Conservation (phyloP, 495 filamentous ascomycete genomes). For the Xylaria grammica region DNA sequence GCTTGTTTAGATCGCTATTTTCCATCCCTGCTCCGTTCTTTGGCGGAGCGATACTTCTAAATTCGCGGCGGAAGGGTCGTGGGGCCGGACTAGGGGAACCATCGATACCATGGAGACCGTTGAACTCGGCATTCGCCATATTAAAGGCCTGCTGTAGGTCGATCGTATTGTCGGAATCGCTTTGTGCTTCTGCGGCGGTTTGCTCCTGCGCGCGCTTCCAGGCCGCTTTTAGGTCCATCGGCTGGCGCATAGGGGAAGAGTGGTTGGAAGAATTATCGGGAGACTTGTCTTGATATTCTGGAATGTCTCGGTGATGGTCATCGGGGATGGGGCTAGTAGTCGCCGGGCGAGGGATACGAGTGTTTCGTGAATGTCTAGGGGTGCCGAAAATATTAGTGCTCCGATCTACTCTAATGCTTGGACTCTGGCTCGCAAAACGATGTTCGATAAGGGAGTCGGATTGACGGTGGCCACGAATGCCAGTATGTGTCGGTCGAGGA, state of each 20-base stretch:
- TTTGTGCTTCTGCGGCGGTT: conserved; percentile 31
- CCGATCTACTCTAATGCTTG: conserved; percentile 7
- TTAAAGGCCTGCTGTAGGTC: conserved; percentile 34
- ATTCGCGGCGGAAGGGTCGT: conserved; percentile 41
- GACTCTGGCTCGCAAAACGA: conserved; percentile 8
- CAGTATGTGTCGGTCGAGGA: conserved; percentile 27
- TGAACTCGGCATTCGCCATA: conserved; percentile 33
- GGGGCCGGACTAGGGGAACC: conserved; percentile 56
- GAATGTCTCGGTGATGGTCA: conserved; percentile 2
- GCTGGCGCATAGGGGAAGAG: conserved; percentile 37
- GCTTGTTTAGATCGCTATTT: conserved; percentile 28
- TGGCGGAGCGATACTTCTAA: conserved; percentile 26
- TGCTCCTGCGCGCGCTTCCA: conserved; percentile 50
- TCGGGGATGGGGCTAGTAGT: conserved; percentile 13
- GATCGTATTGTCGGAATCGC: conserved; percentile 28
- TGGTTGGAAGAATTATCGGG: conserved; percentile 27
- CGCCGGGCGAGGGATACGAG: conserved; percentile 48
- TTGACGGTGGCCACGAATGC: conserved; percentile 23
- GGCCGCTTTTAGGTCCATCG: conserved; percentile 46
- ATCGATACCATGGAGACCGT: conserved; percentile 37
- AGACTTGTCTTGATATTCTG: conserved; percentile 2
- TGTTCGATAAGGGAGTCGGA: conserved; percentile 10
- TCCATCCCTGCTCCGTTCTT: conserved; percentile 15
- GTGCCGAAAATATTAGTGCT: conserved; percentile 26
- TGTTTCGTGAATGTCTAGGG: conserved; percentile 27